Conservation (phyloP, 768 basidiomycete species). For the Tylopilus subfusipes region DNA sequence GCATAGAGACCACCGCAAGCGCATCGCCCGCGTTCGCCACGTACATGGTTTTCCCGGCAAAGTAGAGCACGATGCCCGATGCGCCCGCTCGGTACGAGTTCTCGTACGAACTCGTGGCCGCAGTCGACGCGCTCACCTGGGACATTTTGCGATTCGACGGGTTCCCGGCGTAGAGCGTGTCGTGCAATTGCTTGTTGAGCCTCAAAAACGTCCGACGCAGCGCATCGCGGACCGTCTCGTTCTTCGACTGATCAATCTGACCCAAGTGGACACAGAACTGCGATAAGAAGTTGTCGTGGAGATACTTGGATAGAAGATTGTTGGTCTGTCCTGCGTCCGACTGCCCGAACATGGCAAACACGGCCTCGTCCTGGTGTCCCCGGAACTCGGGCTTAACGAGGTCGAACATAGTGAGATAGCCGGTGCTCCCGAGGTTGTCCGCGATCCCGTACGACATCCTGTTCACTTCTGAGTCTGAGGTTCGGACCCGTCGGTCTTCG, state of each 20-base stretch:
- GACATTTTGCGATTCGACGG: constrained; percentile 67
- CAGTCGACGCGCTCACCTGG: constrained; percentile 48
- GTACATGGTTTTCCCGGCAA: constrained; percentile 73
- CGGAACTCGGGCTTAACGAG: constrained; percentile 87
- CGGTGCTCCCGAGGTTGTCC: constrained; percentile 79
- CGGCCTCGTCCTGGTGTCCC: constrained; percentile 68
- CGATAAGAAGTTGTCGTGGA: constrained; percentile 75
- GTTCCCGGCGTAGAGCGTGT: constrained; percentile 48
- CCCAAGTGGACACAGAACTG: constrained; percentile 61
- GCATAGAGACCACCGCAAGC: constrained; percentile 78
- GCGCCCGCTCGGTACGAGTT: constrained; percentile 67
- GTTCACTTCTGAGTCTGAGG: constrained; percentile 83
- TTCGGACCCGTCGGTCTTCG: constrained; percentile 88
- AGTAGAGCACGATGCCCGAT: constrained; percentile 83
- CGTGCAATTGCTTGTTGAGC: constrained; percentile 79
- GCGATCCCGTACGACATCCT: constrained; percentile 96
- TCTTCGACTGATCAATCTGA: constrained; percentile 32
- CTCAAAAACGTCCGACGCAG: constrained; percentile 83
- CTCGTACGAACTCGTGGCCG: constrained; percentile 37
- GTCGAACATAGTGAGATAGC: constrained; percentile 86
- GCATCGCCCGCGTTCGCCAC: constrained; percentile 89
- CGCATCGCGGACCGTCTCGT: constrained; percentile 67
- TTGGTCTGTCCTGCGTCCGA: constrained; percentile 53
- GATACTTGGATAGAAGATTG: constrained; percentile 73
- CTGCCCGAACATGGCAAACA: constrained; percentile 96